Evolutionary conservation across 2,329 filamentous ascomycete genomes (phyloP), one percentile per base, ranked within the genome.

Genomic region (Sporothrix inflata): DNA sequence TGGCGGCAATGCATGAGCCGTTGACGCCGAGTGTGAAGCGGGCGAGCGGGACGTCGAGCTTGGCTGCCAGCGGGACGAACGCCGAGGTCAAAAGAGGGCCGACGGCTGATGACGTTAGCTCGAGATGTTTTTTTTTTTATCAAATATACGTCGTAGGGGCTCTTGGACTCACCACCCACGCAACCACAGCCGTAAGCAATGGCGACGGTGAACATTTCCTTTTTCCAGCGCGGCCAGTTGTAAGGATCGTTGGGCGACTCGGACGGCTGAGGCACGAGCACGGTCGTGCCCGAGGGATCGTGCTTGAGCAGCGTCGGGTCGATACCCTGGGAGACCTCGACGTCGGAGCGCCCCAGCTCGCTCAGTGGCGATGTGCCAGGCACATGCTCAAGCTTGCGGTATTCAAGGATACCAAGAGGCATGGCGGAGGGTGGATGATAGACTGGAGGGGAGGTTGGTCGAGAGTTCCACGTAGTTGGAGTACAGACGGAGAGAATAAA

Each of bases 261-360:
- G 9, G 83, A 84, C 11, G 85, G 85, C 72, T 84, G 83, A 6
- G 85, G 85, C 12, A 83, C 81, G n/a, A 87, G 80, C n/a, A 85
- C 80, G 68, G 86, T 82, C 60, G 84, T 70, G 27, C 76, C 76
- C 11, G 69, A 76, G 30, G 75, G 70, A 49, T 79, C 78, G 69
- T 77, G 77, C 73, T 79, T 78, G 38, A 79, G 38, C 30, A 75
- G 71, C 38, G 72, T 72, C 1, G 70, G 55, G 67, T 75, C 74
- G 24, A 76, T 34, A 16, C 74, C 77, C 16, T 47, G 51, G 1
- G 68, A 12, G 27, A 74, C 60, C 11, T 76, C 76, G 30, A 74
- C 4, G 14, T 76, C 76, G 21, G 73, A 21, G 34, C 74, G 72
- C 3, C 75, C 75, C 40, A 77, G 73, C 61, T 77, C 76, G 19